phyloP scores from a whole-genome alignment of 2,329 filamentous ascomycete species.

The Neurospora crassa region DNA sequence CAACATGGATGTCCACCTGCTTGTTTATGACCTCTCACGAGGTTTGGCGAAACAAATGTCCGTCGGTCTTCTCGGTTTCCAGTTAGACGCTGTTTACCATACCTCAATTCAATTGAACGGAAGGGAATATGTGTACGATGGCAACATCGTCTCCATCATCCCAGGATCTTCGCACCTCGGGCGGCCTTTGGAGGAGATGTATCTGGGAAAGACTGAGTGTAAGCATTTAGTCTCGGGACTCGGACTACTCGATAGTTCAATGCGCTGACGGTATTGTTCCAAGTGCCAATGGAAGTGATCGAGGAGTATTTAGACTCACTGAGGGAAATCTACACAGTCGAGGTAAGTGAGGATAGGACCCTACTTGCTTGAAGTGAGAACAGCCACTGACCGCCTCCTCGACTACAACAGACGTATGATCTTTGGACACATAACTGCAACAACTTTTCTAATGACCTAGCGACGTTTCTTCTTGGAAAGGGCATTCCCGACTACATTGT shows the following conservation, averaged over 20 bases:
- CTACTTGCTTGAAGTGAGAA: background rate
- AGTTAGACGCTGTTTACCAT: constrained; percentile 89
- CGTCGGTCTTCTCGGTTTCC: constrained; percentile 41
- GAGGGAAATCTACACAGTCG: constrained; percentile 69
- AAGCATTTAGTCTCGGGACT: background rate
- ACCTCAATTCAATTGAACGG: constrained; percentile 78
- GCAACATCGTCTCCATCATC: constrained; percentile 70
- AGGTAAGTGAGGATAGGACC: constrained; percentile 36
- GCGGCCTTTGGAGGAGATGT: constrained; percentile 64
- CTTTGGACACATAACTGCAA: constrained; percentile 92
- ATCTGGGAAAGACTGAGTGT: constrained; percentile 61
- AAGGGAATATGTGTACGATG: constrained; percentile 86
- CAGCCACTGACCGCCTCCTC: background rate
- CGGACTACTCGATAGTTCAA: background rate
- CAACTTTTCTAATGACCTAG: constrained; percentile 89
- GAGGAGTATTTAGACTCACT: constrained; percentile 82
- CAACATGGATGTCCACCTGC: constrained; percentile 64
- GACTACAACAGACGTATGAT: constrained; percentile 64
- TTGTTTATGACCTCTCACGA: constrained; percentile 70
- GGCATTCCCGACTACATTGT: constrained; percentile 83
- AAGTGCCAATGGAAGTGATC: constrained; percentile 68
- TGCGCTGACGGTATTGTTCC: background rate
- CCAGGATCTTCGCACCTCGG: constrained; percentile 85
- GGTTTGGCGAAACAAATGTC: constrained; percentile 48
- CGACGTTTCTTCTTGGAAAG: constrained; percentile 79